These are phyloP conservation scores for Colletotrichum sojae DNA, from an alignment of 2,329 filamentous ascomycete genomes.

Conservation along the genomic window DNA sequence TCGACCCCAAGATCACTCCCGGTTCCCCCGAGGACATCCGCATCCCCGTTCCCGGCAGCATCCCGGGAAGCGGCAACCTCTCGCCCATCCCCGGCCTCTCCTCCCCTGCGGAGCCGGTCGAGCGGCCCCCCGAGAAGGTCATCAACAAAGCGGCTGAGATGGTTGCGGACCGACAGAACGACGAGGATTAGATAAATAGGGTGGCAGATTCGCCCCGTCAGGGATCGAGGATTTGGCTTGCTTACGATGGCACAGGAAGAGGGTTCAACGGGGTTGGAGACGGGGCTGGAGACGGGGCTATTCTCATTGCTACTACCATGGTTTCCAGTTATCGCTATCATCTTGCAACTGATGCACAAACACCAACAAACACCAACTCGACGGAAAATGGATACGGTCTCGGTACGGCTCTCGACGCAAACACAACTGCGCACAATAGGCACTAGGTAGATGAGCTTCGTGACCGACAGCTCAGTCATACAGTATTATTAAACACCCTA, in stretches of 20 bases:
- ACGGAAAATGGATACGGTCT: not conserved
- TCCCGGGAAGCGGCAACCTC: conserved; percentile 56
- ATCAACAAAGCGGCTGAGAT: conserved; percentile 65
- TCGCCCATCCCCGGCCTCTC: conserved; percentile 64
- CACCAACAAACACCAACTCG: not conserved
- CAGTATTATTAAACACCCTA: conserved; percentile 23
- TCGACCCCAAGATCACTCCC: conserved; percentile 78
- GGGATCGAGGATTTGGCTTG: not conserved
- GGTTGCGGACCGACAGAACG: conserved; percentile 66
- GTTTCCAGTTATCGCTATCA: not conserved
- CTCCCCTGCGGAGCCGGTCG: conserved; percentile 60
- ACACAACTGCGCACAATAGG: not conserved
- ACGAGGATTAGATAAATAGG: conserved; percentile 59
- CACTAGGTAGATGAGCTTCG: conserved; percentile 17
- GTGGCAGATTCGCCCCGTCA: not conserved
- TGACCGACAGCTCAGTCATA: conserved; percentile 33
- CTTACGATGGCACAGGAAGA: not conserved
- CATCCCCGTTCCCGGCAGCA: conserved; percentile 75
- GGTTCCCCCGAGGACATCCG: conserved; percentile 85
- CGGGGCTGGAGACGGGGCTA: not conserved
- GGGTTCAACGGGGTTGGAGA: not conserved
- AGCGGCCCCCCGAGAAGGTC: conserved; percentile 63
- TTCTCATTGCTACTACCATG: not conserved
- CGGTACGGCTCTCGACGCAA: conserved; percentile 2
- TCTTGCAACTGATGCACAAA: not conserved